These are phyloP conservation scores for Sarocladium brachiariae DNA, from an alignment of 2,329 filamentous ascomycete genomes.

Conservation along the genomic window DNA sequence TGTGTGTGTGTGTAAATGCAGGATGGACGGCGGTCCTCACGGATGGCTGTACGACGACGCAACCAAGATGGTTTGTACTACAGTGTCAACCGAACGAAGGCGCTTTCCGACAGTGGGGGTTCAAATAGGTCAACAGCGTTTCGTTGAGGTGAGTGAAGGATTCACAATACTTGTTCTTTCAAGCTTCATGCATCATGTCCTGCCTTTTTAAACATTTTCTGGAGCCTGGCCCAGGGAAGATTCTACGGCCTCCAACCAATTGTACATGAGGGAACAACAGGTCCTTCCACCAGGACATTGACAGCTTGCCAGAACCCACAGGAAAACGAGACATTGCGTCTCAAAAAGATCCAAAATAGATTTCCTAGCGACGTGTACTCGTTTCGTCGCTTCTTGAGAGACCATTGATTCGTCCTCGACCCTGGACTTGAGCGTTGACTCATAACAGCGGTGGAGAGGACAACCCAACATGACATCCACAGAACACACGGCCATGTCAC, in stretches of 20 bases:
- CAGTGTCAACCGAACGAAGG: slow-evolving; percentile 1
- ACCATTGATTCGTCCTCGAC: slow-evolving; percentile 6
- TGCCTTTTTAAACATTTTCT: background rate
- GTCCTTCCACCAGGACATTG: too few species aligned
- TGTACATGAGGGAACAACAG: too few species aligned
- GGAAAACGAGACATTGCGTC: background rate
- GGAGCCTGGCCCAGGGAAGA: too few species aligned
- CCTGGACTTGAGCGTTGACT: background rate
- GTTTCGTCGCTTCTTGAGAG: background rate
- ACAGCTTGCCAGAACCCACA: background rate
- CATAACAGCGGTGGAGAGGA: slow-evolving; percentile 6
- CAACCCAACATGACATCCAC: background rate
- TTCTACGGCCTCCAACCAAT: too few species aligned
- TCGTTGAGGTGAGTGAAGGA: too few species aligned
- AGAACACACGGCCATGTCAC: background rate
- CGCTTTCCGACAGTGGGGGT: too few species aligned
- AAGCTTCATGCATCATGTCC: background rate
- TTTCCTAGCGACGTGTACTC: background rate
- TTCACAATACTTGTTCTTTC: too few species aligned
- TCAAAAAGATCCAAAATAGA: background rate
- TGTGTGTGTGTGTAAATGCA: background rate
- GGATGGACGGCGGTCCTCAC: background rate
- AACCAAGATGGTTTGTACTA: slow-evolving; percentile 3
- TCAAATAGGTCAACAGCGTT: too few species aligned
- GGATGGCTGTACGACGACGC: slow-evolving; percentile 3